Conservation (phyloP, 164 flowering plant genomes). For the Houttuynia cordata region DNA sequence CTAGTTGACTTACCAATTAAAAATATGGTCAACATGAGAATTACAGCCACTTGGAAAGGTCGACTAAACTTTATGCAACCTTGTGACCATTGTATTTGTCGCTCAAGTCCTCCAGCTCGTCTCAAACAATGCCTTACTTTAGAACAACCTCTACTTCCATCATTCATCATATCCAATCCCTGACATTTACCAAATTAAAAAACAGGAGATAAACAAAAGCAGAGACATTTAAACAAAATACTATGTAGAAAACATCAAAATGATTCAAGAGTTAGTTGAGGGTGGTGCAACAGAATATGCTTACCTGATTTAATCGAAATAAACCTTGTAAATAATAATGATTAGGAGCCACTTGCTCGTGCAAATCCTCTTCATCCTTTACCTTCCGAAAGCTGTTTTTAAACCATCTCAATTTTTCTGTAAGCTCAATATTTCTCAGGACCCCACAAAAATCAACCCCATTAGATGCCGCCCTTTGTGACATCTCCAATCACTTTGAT, state of each 20-base stretch:
- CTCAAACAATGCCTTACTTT: slow-evolving; percentile 34
- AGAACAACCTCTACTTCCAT: slow-evolving; percentile 6
- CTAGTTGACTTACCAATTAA: slow-evolving; percentile 41
- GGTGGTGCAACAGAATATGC: not conserved
- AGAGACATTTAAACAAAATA: not conserved
- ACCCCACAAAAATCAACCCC: slow-evolving; percentile 7
- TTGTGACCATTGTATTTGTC: slow-evolving; percentile 32
- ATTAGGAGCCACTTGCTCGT: slow-evolving; percentile 11
- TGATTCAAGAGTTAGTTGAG: not conserved
- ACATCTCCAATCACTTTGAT: slow-evolving; percentile 7
- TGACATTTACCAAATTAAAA: not conserved
- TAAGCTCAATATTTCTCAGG: slow-evolving; percentile 20
- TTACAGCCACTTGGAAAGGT: slow-evolving; percentile 40
- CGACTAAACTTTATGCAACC: slow-evolving; percentile 21
- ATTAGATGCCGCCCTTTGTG: not conserved
- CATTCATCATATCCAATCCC: slow-evolving; percentile 3
- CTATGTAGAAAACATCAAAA: not conserved
- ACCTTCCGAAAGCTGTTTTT: slow-evolving; percentile 32
- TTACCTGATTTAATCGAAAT: slow-evolving; percentile 38
- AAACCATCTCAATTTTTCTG: slow-evolving; percentile 42
- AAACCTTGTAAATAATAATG: slow-evolving; percentile 14
- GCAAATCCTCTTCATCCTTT: slow-evolving; percentile 25
- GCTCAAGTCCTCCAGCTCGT: slow-evolving; percentile 24
- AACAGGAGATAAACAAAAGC: not conserved
- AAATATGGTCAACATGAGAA: slow-evolving; percentile 46